Evolutionary conservation across 2,329 filamentous ascomycete species (phyloP).

Genomic region (Aspergillus thermomutatus): DNA sequence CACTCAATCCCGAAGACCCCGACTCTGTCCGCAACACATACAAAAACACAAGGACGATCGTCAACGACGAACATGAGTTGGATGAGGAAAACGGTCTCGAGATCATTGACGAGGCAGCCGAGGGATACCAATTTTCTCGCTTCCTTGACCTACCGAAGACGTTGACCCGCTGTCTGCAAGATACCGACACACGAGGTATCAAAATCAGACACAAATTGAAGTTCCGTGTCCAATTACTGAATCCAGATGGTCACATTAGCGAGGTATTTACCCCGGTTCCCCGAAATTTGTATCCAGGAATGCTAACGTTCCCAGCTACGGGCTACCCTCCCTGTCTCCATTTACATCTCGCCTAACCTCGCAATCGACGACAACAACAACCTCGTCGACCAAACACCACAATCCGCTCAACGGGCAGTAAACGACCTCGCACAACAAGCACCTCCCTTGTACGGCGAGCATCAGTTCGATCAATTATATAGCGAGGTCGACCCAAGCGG

Average conservation of each 20-base stretch:
- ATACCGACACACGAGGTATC: constrained; percentile 83
- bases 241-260: constrained; percentile 90
- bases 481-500: constrained; percentile 77
- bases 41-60: constrained; percentile 63
- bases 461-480: constrained; percentile 85
- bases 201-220: constrained; percentile 91
- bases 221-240: constrained; percentile 84
- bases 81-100: constrained; percentile 60
- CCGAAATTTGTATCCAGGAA: not conserved
- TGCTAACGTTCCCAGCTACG: constrained; percentile 58
- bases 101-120: constrained; percentile 55
- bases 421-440: constrained; percentile 63
- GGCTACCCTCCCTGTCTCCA: constrained; percentile 82
- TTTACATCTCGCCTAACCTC: constrained; percentile 94
- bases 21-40: constrained; percentile 45
- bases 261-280: constrained; percentile 56
- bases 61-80: constrained; percentile 66
- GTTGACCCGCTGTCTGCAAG: constrained; percentile 80
- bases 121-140: constrained; percentile 60
- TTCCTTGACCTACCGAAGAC: constrained; percentile 71
- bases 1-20: constrained; percentile 48
- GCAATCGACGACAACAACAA: constrained; percentile 84
- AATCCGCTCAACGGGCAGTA: constrained; percentile 47
- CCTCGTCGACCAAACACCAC: constrained; percentile 61
- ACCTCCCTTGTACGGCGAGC: constrained; percentile 89